These are phyloP conservation scores for Penicillium bovifimosum DNA, from an alignment of 495 filamentous ascomycete genomes.

Conservation along the genomic window DNA sequence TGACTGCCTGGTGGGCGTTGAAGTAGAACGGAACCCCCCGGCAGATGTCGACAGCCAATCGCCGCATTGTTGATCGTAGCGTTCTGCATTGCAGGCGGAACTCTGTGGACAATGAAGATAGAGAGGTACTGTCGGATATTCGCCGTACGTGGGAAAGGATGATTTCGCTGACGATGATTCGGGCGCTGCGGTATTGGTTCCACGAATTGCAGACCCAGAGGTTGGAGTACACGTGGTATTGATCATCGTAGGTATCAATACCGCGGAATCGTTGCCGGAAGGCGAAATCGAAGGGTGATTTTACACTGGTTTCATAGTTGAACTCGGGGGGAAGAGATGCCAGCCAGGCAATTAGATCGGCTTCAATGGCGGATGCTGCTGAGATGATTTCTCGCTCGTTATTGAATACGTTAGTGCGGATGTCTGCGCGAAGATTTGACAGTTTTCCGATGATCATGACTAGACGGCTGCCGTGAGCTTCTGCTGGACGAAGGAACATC, in stretches of 20 bases:
- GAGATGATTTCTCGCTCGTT: slow-evolving; percentile 42
- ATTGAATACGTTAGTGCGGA: slow-evolving; percentile 31
- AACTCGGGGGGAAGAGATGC: slow-evolving; percentile 35
- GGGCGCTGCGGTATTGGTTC: slow-evolving; percentile 60
- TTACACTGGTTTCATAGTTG: slow-evolving; percentile 26
- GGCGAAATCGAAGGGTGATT: slow-evolving; percentile 17
- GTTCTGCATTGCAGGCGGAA: slow-evolving; percentile 28
- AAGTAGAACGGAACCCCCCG: slow-evolving; percentile 39
- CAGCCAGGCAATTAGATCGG: slow-evolving; percentile 43
- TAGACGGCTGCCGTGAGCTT: slow-evolving; percentile 33
- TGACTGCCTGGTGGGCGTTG: slow-evolving; percentile 15
- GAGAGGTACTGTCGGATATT: slow-evolving; percentile 12
- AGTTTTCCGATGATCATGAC: slow-evolving; percentile 39
- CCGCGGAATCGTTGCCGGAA: slow-evolving; percentile 25
- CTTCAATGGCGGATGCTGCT: slow-evolving; percentile 45
- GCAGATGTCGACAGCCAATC: slow-evolving; percentile 43
- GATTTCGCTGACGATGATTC: slow-evolving; percentile 51
- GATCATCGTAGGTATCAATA: slow-evolving; percentile 41
- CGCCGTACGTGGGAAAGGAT: slow-evolving; percentile 30
- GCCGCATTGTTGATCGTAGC: slow-evolving; percentile 30
- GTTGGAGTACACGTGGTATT: slow-evolving; percentile 55
- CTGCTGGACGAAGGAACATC: slow-evolving; percentile 31
- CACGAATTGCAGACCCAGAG: slow-evolving; percentile 53
- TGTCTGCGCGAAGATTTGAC: slow-evolving; percentile 41
- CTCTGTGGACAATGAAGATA: slow-evolving; percentile 23